phyloP scores from a whole-genome alignment of 352 stramenopile species.

The Elongisporangium anandrum region DNA sequence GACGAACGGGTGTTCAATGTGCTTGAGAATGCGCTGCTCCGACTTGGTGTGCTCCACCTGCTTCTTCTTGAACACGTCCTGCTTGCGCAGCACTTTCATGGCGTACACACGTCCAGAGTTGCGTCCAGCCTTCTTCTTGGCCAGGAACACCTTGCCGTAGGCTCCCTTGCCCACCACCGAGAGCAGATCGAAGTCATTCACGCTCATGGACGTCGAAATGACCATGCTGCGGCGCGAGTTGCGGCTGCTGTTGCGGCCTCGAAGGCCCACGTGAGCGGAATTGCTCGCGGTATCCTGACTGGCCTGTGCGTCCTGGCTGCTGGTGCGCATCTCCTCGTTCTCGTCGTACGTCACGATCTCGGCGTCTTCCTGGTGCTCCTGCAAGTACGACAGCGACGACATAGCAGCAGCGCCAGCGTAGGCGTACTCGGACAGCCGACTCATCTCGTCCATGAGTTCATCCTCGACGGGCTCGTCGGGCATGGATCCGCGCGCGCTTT shows the following conservation, averaged over 20 bases:
- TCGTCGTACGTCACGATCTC: constrained; percentile 57
- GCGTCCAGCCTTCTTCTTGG: constrained; percentile 69
- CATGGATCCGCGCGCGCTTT: constrained; percentile 75
- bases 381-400: constrained; percentile 41
- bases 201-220: constrained; percentile 76
- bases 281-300: too few species aligned
- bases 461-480: constrained; percentile 66
- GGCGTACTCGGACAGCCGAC: constrained; percentile 62
- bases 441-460: constrained; percentile 80
- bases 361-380: constrained; percentile 67
- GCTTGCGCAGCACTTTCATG: constrained; percentile 88
- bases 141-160: constrained; percentile 85
- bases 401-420: constrained; percentile 55
- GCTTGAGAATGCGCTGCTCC: constrained; percentile 85
- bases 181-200: constrained; percentile 86
- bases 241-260: constrained; percentile 27
- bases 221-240: constrained; percentile 70
- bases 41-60: constrained; percentile 87
- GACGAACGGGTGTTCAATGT: constrained; percentile 87
- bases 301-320: background rate
- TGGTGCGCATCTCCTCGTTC: constrained; percentile 9
- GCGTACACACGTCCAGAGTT: constrained; percentile 77
- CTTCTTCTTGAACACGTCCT: constrained; percentile 84
- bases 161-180: constrained; percentile 84
- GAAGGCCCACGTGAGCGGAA: too few species aligned